phyloP scores from a whole-genome alignment of 139 green algal species.

The Chlorella vulgaris region DNA sequence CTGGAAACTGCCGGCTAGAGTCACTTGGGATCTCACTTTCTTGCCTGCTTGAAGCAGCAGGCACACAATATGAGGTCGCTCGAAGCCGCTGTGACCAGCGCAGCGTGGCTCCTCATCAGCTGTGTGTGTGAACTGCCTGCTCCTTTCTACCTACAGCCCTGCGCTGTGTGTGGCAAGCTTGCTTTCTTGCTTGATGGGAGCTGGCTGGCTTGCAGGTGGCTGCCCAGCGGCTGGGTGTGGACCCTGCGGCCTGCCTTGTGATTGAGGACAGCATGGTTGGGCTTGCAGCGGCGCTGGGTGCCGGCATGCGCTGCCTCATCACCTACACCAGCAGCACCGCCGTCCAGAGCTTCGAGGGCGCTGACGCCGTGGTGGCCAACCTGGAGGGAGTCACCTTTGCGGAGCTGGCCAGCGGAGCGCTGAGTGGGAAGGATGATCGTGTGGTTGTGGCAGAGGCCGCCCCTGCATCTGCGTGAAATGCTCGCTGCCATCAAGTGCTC shows the following conservation, averaged over 20 bases:
- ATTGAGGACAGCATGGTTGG: slow-evolving; percentile 97
- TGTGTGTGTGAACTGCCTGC: too few relatives aligned
- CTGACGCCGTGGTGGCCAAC: slow-evolving; percentile 23
- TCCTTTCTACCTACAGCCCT: too few relatives aligned
- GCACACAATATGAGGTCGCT: too few relatives aligned
- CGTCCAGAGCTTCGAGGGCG: slow-evolving; percentile 46
- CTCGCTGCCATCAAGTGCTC: not conserved
- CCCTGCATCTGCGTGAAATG: not conserved
- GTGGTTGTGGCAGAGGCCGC: not conserved
- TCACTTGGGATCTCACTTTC: too few relatives aligned
- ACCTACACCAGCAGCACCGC: slow-evolving; percentile 82
- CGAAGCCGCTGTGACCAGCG: too few relatives aligned
- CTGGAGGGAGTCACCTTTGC: slow-evolving; percentile 26
- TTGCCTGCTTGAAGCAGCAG: too few relatives aligned
- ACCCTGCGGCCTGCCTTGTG: slow-evolving; percentile 85
- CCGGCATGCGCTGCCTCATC: slow-evolving; percentile 92
- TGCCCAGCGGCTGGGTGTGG: slow-evolving; percentile 76
- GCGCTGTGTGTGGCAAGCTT: too few relatives aligned
- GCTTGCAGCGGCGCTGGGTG: slow-evolving; percentile 84
- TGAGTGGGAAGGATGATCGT: slow-evolving; percentile 32
- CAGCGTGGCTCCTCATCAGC: too few relatives aligned
- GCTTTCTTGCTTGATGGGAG: too few relatives aligned
- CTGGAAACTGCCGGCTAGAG: not conserved
- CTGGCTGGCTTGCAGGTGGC: slow-evolving; percentile 65
- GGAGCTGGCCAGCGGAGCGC: slow-evolving; percentile 16